A percentile compares a stretch with the other conserved stretches of the same genome.
These are phyloP conservation scores for Toxicodendron radicans DNA, from an alignment of 345 rosid species.

Conservation along the genomic window DNA sequence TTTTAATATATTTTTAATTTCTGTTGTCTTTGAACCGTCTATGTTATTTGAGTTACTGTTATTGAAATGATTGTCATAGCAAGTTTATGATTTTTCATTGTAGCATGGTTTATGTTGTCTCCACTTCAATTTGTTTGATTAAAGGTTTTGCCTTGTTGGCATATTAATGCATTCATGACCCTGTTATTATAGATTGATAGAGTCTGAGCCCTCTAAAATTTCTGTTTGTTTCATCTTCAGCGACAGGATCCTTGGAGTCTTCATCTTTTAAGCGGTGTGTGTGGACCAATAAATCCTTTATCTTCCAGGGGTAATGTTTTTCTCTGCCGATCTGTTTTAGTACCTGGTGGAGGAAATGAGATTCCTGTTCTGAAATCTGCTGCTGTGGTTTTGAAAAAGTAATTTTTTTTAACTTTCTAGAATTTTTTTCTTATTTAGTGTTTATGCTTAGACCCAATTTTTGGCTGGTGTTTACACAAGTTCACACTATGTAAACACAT, in stretches of 20 bases:
- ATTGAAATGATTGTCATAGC: not conserved
- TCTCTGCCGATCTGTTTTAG: constrained; percentile 55
- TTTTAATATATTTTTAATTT: not conserved
- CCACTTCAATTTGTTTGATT: not conserved
- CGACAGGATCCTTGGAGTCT: constrained; percentile 65
- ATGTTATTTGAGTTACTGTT: not conserved
- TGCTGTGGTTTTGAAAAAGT: constrained; percentile 51
- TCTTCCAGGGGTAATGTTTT: constrained; percentile 48
- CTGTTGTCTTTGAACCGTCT: not conserved
- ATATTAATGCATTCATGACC: not conserved
- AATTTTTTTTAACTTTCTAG: constrained; percentile 10
- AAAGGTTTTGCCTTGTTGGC: not conserved
- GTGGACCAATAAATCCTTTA: constrained; percentile 36
- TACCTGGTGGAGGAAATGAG: constrained; percentile 52
- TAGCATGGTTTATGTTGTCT: not conserved
- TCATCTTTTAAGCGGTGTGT: constrained; percentile 39
- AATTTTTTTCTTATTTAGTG: not conserved
- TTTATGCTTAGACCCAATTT: not conserved
- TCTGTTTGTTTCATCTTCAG: constrained; percentile 35
- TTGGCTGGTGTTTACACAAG: not conserved
- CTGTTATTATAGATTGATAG: not conserved
- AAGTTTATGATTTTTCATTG: constrained; percentile 7
- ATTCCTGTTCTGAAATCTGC: constrained; percentile 55
- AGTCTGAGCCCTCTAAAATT: constrained; percentile 1
- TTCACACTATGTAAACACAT: not conserved